These are phyloP conservation scores for Phyllostachys edulis DNA, from an alignment of 176 grass and related monocot genomes.

Conservation along the genomic window DNA sequence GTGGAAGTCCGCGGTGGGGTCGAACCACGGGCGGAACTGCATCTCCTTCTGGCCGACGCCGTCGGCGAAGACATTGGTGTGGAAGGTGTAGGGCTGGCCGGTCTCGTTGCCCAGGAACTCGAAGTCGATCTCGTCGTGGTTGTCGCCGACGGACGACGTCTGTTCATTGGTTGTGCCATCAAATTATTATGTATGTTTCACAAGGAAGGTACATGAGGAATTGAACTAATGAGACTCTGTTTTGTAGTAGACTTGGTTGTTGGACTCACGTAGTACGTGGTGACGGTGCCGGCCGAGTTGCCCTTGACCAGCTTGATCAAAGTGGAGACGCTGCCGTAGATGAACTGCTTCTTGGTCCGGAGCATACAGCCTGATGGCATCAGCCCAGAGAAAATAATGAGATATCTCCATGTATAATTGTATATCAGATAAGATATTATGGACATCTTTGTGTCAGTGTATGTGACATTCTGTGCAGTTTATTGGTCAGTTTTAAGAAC, in stretches of 20 bases:
- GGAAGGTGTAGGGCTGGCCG: slow-evolving; percentile 71
- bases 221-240: too few relatives aligned
- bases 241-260: background rate
- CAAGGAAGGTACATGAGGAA: background rate
- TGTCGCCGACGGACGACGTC: slow-evolving; percentile 45
- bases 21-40: slow-evolving; percentile 79
- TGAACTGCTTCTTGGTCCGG: slow-evolving; percentile 49
- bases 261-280: slow-evolving; percentile 56
- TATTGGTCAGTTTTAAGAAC: too few relatives aligned
- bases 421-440: too few relatives aligned
- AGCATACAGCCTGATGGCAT: slow-evolving; percentile 41
- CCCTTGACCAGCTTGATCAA: slow-evolving; percentile 56
- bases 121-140: slow-evolving; percentile 81
- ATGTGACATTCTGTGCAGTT: too few relatives aligned
- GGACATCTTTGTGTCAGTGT: too few relatives aligned
- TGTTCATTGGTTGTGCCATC: background rate
- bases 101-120: slow-evolving; percentile 80
- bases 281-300: slow-evolving; percentile 62
- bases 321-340: slow-evolving; percentile 63
- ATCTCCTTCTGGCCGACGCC: slow-evolving; percentile 52
- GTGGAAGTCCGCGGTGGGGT: slow-evolving; percentile 69
- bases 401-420: background rate
- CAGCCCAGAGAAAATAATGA: background rate
- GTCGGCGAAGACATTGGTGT: slow-evolving; percentile 74
- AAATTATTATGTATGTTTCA: background rate